phyloP scores from a whole-genome alignment of 2,329 filamentous ascomycete species.

The Chaetothyriales sp. region DNA sequence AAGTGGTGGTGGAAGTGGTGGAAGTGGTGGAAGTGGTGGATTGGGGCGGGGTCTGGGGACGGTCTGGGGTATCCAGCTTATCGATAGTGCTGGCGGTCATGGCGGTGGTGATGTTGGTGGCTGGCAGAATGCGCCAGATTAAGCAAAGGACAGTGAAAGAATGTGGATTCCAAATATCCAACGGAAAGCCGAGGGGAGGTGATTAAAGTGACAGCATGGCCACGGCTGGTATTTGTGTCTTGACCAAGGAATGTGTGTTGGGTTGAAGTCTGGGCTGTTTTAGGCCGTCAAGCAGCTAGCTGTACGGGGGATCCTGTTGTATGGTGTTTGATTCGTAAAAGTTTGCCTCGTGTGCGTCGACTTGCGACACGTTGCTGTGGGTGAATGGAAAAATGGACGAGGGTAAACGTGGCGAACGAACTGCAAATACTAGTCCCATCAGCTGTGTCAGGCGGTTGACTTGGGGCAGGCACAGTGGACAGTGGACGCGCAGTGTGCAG shows the following conservation, averaged over 20 bases:
- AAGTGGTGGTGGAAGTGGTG: too few species aligned
- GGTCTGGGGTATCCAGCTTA: background rate
- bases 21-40: too few species aligned
- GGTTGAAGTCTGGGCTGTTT: background rate
- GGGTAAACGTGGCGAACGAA: background rate
- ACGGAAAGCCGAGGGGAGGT: background rate
- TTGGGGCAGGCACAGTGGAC: background rate
- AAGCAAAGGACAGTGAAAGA: background rate
- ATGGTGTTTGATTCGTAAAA: background rate
- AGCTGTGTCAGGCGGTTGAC: background rate
- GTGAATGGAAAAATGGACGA: background rate
- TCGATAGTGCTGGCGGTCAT: background rate
- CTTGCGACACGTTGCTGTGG: background rate
- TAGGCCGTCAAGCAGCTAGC: background rate
- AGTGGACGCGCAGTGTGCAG: background rate
- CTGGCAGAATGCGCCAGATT: background rate
- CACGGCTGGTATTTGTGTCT: background rate
- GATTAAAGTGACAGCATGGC: background rate
- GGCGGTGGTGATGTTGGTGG: background rate
- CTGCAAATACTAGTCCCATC: background rate
- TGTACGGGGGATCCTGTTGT: background rate
- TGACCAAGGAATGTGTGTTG: background rate
- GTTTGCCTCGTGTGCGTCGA: background rate
- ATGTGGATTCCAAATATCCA: background rate
- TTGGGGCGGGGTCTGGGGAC: background rate